These are phyloP conservation scores for Diutina neorugosa DNA, from an alignment of 1,139 yeast species.

Conservation along the genomic window DNA sequence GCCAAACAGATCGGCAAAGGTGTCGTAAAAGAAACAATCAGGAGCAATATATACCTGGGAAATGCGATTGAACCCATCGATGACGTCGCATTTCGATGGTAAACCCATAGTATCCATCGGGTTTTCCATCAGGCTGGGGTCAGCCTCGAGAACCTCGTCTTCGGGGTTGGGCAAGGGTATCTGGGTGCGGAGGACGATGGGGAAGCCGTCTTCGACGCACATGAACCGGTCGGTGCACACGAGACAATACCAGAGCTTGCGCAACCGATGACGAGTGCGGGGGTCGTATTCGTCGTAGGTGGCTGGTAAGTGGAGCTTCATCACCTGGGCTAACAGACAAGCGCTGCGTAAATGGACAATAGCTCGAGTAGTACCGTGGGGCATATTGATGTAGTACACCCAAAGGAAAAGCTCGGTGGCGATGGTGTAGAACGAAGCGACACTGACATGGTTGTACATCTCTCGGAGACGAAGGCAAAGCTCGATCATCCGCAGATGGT, in stretches of 20 bases:
- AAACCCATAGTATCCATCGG: not conserved
- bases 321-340: conserved; percentile 25
- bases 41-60: not conserved
- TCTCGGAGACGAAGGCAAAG: not conserved
- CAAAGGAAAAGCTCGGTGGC: conserved; percentile 25
- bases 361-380: conserved; percentile 19
- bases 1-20: not conserved
- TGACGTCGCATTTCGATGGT: not conserved
- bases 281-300: conserved; percentile 16
- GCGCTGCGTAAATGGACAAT: conserved; percentile 27
- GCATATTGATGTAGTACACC: conserved; percentile 21
- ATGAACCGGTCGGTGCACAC: conserved; percentile 27
- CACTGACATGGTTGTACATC: not conserved
- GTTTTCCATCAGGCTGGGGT: not conserved
- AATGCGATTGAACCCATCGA: not conserved
- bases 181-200: not conserved
- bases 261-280: conserved; percentile 23
- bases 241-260: conserved; percentile 25
- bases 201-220: conserved; percentile 23
- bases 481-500: not conserved
- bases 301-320: conserved; percentile 21
- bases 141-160: not conserved
- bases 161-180: not conserved
- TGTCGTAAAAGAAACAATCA: not conserved
- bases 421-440: not conserved